phyloP scores from a whole-genome alignment of 495 filamentous ascomycete species.

The Neurospora cerealis region DNA sequence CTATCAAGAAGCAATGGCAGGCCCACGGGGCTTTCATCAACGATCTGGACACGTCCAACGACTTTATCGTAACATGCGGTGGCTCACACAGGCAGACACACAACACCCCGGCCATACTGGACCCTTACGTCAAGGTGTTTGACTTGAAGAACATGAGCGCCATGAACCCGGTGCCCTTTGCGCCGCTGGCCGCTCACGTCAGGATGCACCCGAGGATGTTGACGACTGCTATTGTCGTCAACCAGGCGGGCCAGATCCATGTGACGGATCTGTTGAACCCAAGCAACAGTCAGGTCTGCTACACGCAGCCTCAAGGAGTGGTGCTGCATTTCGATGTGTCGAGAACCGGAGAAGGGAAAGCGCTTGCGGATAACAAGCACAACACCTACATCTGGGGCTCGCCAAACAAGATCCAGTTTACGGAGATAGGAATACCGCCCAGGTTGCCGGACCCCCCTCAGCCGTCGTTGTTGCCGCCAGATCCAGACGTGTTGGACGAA shows the following conservation, averaged over 20 bases:
- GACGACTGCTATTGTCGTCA: conserved; percentile 84
- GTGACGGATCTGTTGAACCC: conserved; percentile 93
- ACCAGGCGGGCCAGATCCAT: conserved; percentile 83
- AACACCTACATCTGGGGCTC: conserved; percentile 87
- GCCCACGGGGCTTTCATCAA: conserved; percentile 76
- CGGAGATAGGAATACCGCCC: conserved; percentile 67
- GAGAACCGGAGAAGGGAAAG: conserved; percentile 81
- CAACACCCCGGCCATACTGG: conserved; percentile 53
- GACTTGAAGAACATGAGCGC: conserved; percentile 79
- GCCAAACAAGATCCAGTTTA: conserved; percentile 78
- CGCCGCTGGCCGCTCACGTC: conserved; percentile 81
- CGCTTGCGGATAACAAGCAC: conserved; percentile 67
- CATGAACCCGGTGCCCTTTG: conserved; percentile 84
- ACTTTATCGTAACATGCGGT: conserved; percentile 91
- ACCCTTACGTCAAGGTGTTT: conserved; percentile 87
- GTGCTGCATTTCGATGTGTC: conserved; percentile 73
- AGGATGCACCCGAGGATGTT: conserved; percentile 91
- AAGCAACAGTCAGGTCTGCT: conserved; percentile 79
- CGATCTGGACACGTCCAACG: conserved; percentile 90
- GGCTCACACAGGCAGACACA: conserved; percentile 57
- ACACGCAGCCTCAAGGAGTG: conserved; percentile 62
- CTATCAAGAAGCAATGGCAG: conserved; percentile 74
- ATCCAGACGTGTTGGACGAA: conserved; percentile 42
- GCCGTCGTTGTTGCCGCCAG: conserved; percentile 31
- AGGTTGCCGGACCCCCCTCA: conserved; percentile 61